Base-by-base conservation (phyloP, 805 yeast genomes). In the Ogataea polymorpha region DNA sequence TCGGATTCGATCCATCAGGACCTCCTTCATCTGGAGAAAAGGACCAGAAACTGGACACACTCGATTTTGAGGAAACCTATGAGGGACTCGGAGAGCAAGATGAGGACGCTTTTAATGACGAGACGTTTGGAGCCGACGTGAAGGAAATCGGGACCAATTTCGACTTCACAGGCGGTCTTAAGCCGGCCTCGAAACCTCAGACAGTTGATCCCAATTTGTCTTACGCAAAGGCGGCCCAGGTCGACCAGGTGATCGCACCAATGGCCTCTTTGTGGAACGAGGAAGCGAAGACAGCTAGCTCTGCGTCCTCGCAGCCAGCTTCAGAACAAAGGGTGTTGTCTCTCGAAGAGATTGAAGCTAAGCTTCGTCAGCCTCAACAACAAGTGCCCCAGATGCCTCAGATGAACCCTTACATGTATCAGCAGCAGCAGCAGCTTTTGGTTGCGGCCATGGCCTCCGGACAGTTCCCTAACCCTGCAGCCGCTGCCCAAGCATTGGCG, bases 311-410 rank as follows among this genome's bases (percentile, higher is more conserved):
- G 31, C 55, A 48, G 15, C 51, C 46, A 15, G 45, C 48, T 41
- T 24, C 56, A 45, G 52, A 49, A 38, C 69, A 70, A 51, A 74
- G 73, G 52, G 72, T 82, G 16, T 63, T 85, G 51, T 83, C 96
- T 9, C 69, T 87, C 59, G 91, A 85, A 59, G 95, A 89, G 53
- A 76, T 89, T 49, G 96, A 89, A 65, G 87, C 95, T 7, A 87
- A 80, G 54, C 68, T 82, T 58, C 68, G 80, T 44, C 70, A 74
- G 5, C 68, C 72, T 41, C 73, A 66, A 42, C 41, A 42, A 18
- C 45, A 36, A 13, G 23, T 38, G 27, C 39, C 46, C 33, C 45
- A 59, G 45, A 35, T 51, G 37, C 40, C 53, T 42, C 41, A 35
- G 9, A 50, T 50, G 34, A 59, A 48, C 39, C 56, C 54, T 9